Evolutionary conservation across 768 basidiomycete genomes (phyloP), one percentile per base, ranked within the genome.

Genomic region (Rhizopogon sp.): DNA sequence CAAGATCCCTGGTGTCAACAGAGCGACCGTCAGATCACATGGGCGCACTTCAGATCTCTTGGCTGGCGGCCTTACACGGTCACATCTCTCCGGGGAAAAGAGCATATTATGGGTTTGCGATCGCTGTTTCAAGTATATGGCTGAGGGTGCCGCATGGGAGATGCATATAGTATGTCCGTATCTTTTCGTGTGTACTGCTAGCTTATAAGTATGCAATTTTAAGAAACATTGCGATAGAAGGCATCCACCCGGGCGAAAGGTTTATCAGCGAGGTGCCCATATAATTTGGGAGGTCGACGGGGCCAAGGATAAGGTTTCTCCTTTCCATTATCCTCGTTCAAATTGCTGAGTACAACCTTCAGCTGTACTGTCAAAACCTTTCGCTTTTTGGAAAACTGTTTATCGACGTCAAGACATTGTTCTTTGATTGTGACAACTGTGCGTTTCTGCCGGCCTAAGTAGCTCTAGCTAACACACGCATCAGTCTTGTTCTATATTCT

Each of bases 351-450:
- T 35, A 50, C 31, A 51, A 29, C 43, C 47, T 51, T 3, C 66
- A 98, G 96, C 78, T 98, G 5, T 98, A 95, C 65, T 98, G 95
- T 69, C 96, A 98, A 69, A 96, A 96, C 64, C 74, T 99, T 31
- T 89, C 93, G 16, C 78, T 98, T 6, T 98, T 98, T 64, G 96
- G 95, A 31, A 98, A 98, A 70, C 77, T 98, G n/a, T 98, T 99
- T 69, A 98, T 98, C 64, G 97, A 98, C 64, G 88, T 95, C 58
- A 99, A 99, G 72, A 96, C 95, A 10, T 73, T 95, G 14, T 95
- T 91, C 71, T 96, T 93, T 64, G 92, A 95, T 63, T 85, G 83
- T 56, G 89, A 92, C 60, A 90, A 88, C 62, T 91, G 92, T 90
- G 59, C 57, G 88, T 63, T 3, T 55, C 22, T 49, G 10, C 10